A percentile compares a stretch with the other conserved stretches of the same genome.
Conservation (phyloP, 768 basidiomycete genomes). For the Rhodotorula toruloides region DNA sequence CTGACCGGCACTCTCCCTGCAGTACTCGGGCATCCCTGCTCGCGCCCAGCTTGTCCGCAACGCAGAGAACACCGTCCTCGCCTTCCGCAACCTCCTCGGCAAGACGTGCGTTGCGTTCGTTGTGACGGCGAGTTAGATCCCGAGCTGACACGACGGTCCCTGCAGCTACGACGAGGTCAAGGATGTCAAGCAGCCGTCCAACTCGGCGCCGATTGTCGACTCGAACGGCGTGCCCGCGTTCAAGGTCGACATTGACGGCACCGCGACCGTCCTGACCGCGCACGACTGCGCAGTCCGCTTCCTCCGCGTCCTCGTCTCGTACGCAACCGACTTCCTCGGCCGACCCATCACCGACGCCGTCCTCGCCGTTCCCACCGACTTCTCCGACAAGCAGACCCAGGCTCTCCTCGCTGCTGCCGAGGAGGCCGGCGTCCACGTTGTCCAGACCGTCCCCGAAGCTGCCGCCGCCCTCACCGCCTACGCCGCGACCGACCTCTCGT, state of each 20-base stretch:
- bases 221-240: constrained; percentile 65
- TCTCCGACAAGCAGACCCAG: constrained; percentile 61
- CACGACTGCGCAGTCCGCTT: constrained; percentile 80
- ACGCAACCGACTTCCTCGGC: constrained; percentile 78
- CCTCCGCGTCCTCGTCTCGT: constrained; percentile 73
- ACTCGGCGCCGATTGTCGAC: constrained; percentile 60
- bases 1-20: constrained; percentile 1
- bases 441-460: constrained; percentile 82
- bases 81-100: constrained; percentile 86
- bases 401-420: constrained; percentile 69
- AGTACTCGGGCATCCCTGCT: constrained; percentile 96
- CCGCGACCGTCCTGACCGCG: constrained; percentile 64
- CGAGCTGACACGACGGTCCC: neutral
- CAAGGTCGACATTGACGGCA: constrained; percentile 45
- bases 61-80: constrained; percentile 84
- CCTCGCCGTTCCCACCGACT: constrained; percentile 72
- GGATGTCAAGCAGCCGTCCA: constrained; percentile 39
- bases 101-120: constrained; percentile 60
- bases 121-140: neutral
- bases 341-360: constrained; percentile 72
- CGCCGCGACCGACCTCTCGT: constrained; percentile 38
- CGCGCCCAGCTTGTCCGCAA: constrained; percentile 94
- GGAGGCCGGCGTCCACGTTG: constrained; percentile 72
- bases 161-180: constrained; percentile 41
- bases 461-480: constrained; percentile 62